phyloP scores from a whole-genome alignment of 2,329 filamentous ascomycete genomes.

The Westerdykella aurantiaca region DNA sequence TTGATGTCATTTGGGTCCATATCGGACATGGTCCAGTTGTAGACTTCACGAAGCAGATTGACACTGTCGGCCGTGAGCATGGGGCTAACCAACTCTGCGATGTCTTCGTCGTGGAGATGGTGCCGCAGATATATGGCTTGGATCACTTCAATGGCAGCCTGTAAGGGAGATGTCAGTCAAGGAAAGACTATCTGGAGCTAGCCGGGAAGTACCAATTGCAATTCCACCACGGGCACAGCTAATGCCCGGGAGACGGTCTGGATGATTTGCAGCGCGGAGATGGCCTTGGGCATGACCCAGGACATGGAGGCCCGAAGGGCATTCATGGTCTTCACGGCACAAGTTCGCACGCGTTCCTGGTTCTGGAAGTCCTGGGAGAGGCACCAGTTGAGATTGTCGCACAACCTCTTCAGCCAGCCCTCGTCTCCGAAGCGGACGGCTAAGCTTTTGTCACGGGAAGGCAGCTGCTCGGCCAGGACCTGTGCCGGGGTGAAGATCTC shows the following conservation, averaged over 20 bases:
- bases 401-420: slow-evolving; percentile 79
- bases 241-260: slow-evolving; percentile 37
- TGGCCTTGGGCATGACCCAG: slow-evolving; percentile 82
- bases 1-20: slow-evolving; percentile 77
- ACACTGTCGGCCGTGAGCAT: slow-evolving; percentile 72
- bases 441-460: slow-evolving; percentile 62
- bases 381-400: slow-evolving; percentile 67
- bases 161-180: slow-evolving; percentile 12
- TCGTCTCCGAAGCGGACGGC: slow-evolving; percentile 72
- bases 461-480: slow-evolving; percentile 70
- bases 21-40: slow-evolving; percentile 73
- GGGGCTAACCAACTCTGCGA: slow-evolving; percentile 68
- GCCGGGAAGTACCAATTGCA: slow-evolving; percentile 27
- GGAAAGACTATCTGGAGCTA: background rate
- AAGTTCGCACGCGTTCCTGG: slow-evolving; percentile 62
- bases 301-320: slow-evolving; percentile 73
- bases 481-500: slow-evolving; percentile 83
- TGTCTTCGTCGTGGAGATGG: slow-evolving; percentile 71
- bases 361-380: slow-evolving; percentile 59
- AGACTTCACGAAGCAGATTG: slow-evolving; percentile 64
- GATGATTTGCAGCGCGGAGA: slow-evolving; percentile 50
- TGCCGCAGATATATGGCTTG: slow-evolving; percentile 71
- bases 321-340: slow-evolving; percentile 69
- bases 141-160: slow-evolving; percentile 68
- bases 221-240: slow-evolving; percentile 30